Base-by-base conservation (phyloP, 805 yeast genomes). In the Cyberlindnera sargentensis region DNA sequence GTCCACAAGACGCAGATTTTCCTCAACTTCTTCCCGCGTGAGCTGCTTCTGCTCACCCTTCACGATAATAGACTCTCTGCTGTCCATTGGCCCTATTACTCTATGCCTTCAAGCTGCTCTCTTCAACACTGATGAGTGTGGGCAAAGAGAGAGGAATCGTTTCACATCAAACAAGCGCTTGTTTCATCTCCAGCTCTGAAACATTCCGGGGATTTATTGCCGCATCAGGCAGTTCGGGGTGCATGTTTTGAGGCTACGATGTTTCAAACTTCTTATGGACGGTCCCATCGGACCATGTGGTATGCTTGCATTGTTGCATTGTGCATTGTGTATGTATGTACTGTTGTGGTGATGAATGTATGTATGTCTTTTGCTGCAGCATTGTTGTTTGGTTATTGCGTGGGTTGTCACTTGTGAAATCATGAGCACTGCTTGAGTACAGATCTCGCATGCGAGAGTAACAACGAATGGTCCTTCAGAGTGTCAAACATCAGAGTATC, bases 1-100 rank as follows among this genome's bases (percentile, higher is more conserved):
- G 50, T 84, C 89, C 25, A 84, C 80, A 38, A 80, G 66, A 43
- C 81, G 67, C 40, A 82, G 62, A 9, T 84, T 72, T 55, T 79
- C 85, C 44, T 71, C 73, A 3, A 67, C 60, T 37, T 57, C 56
- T 28, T 53, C 57, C 34, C 40, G n/a, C 9, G 34, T 37, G 26
- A 37, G 34, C 8, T 27, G 26, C 5, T 15, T 15, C 20, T 15
- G 20, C 20, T 15, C 20, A 15, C 20, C 20, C 20, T 15, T 15
- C 20, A 15, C 20, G 20, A 15, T 15, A 15, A 15, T 15, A 15
- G 20, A 15, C 20, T 15, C 20, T 15, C 20, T 15, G 20, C 20
- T 15, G 20, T 15, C 20, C 20, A 15, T 15, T 15, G 20, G 20
- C 20, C 20, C 20, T 15, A 15, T 15, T 15, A 15, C 20, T 15